Evolutionary conservation across 1,284 basidiomycete genomes (phyloP).

Genomic region (Volvariella volvacea): DNA sequence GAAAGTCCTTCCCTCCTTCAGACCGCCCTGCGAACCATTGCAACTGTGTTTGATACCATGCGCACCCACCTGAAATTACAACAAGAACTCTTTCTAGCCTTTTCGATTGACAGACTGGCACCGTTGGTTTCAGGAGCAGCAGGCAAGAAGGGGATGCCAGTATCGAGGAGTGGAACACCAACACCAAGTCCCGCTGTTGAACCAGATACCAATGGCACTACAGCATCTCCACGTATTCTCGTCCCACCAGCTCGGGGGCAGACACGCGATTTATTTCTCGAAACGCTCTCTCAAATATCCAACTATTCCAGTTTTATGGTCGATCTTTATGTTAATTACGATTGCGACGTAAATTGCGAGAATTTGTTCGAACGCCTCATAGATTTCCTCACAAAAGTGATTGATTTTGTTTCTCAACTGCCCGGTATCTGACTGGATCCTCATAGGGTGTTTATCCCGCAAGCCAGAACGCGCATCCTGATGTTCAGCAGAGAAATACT

Average conservation of each 20-base stretch:
- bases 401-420: background rate
- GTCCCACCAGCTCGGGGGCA: slow-evolving; percentile 80
- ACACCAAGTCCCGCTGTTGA: slow-evolving; percentile 48
- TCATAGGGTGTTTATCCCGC: slow-evolving; percentile 70
- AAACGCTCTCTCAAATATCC: slow-evolving; percentile 80
- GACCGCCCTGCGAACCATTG: slow-evolving; percentile 78
- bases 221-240: slow-evolving; percentile 50
- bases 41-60: slow-evolving; percentile 87
- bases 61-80: slow-evolving; percentile 89
- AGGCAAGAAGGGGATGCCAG: slow-evolving; percentile 17
- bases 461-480: slow-evolving; percentile 52
- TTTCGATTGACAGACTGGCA: slow-evolving; percentile 87
- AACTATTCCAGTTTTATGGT: slow-evolving; percentile 88
- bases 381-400: slow-evolving; percentile 82
- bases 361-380: slow-evolving; percentile 92
- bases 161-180: slow-evolving; percentile 14
- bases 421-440: slow-evolving; percentile 5
- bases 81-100: slow-evolving; percentile 91
- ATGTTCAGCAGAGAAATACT: slow-evolving; percentile 67
- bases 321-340: slow-evolving; percentile 94
- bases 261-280: slow-evolving; percentile 85
- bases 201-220: slow-evolving; percentile 38
- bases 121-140: slow-evolving; percentile 27
- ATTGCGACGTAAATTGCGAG: slow-evolving; percentile 95
- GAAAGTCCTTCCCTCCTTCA: slow-evolving; percentile 81